Evolutionary conservation across 176 grass and related monocot genomes (phyloP), one percentile per base, ranked within the genome.

Genomic region (Oryza meridionalis): DNA sequence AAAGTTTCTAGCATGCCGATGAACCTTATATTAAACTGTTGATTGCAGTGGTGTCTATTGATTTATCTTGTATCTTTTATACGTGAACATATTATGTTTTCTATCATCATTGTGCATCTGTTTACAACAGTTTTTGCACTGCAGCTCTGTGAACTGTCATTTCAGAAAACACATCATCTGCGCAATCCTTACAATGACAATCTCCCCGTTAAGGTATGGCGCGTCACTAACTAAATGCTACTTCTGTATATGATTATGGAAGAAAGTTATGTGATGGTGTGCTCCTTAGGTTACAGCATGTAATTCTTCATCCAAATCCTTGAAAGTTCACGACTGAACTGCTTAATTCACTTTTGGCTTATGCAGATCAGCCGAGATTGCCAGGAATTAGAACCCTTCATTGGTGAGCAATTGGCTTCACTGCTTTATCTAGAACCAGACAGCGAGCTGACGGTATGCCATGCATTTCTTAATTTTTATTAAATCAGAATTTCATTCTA

Each of bases 131-230:
- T 73, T 84, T 81, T 86, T 86, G 76, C 78, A 17, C 55, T 90
- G 87, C 93, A 99, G 96, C 91, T 99, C 75, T 96, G 96, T 82
- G 96, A 99, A 81, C 72, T 99, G 81, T 99, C 93, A 45, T 99
- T 99, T 84, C 94, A 96, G 77, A 99, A 99, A 90, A 99, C 93
- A 40, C 91, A 94, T 89, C 93, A 99, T 84, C 88, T 99, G 61
- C 91, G 91, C 78, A 99, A 99, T 82, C 93, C 96, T 82, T 99
- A 96, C 90, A 99, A 99, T 86, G 96, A 99, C 80, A 99, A 99
- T 70, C 91, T 99, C 80, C 96, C 93, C 19, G 93, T 99, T 69
- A 99, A 99, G 96, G 96, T 99, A 95, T 19, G 47, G 13, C 61
- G 58, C 45, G 69, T 66, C 76, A 76, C 33, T 72, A 37, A 82